Evolutionary conservation across 139 green algal species (phyloP).

Genomic region (Volvox reticuliferus): DNA sequence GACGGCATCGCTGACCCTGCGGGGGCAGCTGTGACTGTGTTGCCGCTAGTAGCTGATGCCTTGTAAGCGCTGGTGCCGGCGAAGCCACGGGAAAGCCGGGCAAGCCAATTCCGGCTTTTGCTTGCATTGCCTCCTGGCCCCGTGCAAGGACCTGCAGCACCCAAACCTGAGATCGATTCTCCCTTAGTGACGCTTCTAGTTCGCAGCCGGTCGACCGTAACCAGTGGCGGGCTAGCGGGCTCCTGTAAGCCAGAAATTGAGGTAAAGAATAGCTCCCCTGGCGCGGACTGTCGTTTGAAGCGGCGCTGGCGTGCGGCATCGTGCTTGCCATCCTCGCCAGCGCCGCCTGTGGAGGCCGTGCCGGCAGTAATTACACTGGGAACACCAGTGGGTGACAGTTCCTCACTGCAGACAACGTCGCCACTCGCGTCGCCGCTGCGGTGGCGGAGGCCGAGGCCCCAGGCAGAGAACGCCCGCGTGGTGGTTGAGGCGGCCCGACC

Average conservation of each 20-base stretch:
- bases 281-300: conserved; percentile 15
- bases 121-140: background rate
- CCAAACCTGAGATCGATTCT: too few species aligned
- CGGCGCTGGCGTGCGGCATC: background rate
- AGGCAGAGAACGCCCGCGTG: background rate
- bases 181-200: background rate
- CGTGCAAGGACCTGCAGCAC: too few species aligned
- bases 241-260: background rate
- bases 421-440: background rate
- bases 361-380: background rate
- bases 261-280: conserved; percentile 16
- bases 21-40: background rate
- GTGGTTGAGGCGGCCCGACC: background rate
- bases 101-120: conserved; percentile 17
- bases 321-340: background rate
- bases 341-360: background rate
- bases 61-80: background rate
- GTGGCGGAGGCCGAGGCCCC: background rate
- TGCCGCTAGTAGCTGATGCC: background rate
- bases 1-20: too few species aligned
- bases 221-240: background rate
- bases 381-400: too few species aligned
- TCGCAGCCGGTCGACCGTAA: background rate
- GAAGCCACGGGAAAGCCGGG: background rate
- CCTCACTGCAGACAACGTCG: background rate